Evolutionary conservation across 2,329 filamentous ascomycete genomes (phyloP), one percentile per base, ranked within the genome.

Genomic region (Hypomyces rosellus): DNA sequence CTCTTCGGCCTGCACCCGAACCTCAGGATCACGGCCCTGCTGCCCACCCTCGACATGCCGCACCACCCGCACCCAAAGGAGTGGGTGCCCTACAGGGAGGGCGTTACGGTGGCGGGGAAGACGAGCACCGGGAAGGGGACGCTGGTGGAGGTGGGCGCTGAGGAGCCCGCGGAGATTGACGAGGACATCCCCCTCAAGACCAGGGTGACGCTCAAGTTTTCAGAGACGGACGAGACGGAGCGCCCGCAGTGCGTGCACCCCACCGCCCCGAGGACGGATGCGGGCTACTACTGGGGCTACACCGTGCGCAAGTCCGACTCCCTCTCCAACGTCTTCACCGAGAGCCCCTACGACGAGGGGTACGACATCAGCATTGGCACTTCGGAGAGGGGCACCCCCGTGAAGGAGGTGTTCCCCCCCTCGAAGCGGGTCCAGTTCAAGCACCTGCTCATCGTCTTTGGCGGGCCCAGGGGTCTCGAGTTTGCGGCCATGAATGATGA

Each of bases 251-350:
- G 84, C 14, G 84, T 92, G 3, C 75, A 84, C 34, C 86, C 88
- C 0, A 73, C 78, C 22, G 71, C 77, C 3, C 89, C 89, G 1
- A 78, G 89, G 51, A 85, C 86, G 47, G 82, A 90, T 55, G 80
- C 74, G 1, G 89, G 89, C 0, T 93, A 89, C 68, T 95, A 91
- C 69, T 95, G 89, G 89, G 89, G 89, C 42, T 95, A 86, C 66
- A 77, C 73, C 8, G 81, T 90, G 3, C 80, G 89, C 22, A 80
- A 77, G 54, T 84, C 84, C 34, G 61, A 68, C 4, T 84, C 80
- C 3, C 75, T 95, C 5, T 86, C 86, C 5, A 72, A 77, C 5
- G 81, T 95, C 7, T 90, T 92, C 61, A 90, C 88, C 4, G 88
- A 91, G 64, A 84, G 81, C 57, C 77, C 81, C 1, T 89, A 81